Evolutionary conservation across 306 rosid genomes (phyloP).

Genomic region (Malus fusca): DNA sequence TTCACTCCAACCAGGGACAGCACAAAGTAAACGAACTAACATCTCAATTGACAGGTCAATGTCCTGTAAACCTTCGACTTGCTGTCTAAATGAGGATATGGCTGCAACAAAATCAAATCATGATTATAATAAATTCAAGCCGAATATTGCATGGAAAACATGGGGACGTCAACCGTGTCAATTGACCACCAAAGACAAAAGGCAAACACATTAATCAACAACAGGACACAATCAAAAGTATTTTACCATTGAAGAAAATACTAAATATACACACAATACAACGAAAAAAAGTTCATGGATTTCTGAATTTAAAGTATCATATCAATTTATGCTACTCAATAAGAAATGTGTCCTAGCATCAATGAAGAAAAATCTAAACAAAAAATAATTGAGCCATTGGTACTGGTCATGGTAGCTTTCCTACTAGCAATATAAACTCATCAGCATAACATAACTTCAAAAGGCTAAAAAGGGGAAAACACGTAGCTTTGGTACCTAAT

Average conservation of each 20-base stretch:
- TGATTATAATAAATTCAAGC: neutral
- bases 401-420: neutral
- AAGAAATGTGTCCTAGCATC: neutral
- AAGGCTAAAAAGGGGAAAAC: neutral
- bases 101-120: conserved; percentile 46
- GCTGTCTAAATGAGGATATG: conserved; percentile 74
- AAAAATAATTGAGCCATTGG: neutral
- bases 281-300: neutral
- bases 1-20: conserved; percentile 97
- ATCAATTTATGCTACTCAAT: neutral
- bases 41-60: conserved; percentile 66
- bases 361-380: neutral
- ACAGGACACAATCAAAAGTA: neutral
- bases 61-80: conserved; percentile 69
- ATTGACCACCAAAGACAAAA: neutral
- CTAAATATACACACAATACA: neutral
- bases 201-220: neutral
- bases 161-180: neutral
- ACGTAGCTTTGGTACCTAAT: neutral
- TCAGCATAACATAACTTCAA: neutral
- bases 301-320: neutral
- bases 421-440: neutral
- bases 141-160: neutral
- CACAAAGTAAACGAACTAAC: conserved; percentile 71
- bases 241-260: neutral